These are phyloP conservation scores for Penicillium canariense DNA, from an alignment of 495 filamentous ascomycete species.

Conservation along the genomic window DNA sequence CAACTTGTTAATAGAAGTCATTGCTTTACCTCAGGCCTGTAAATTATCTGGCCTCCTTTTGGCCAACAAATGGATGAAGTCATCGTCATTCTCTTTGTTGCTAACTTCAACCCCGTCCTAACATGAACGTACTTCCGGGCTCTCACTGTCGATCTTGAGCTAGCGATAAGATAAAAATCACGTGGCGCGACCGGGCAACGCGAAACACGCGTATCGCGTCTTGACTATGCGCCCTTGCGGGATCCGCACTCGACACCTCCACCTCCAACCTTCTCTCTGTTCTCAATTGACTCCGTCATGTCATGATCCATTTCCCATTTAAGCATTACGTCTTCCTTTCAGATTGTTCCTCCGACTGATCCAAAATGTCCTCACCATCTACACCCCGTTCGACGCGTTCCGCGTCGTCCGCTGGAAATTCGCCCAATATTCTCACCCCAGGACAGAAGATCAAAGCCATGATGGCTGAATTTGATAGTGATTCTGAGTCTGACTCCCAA, in stretches of 20 bases:
- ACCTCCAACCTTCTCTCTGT: not conserved
- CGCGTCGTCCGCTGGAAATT: slow-evolving; percentile 31
- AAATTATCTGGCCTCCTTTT: too few species aligned
- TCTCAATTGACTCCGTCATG: slow-evolving; percentile 12
- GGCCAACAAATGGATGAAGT: not conserved
- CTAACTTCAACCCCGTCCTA: too few species aligned
- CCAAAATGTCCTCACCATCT: slow-evolving; percentile 39
- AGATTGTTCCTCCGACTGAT: not conserved
- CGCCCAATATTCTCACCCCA: slow-evolving; percentile 57
- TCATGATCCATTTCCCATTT: not conserved
- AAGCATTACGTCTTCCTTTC: not conserved
- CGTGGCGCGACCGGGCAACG: slow-evolving; percentile 25
- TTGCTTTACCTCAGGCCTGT: not conserved
- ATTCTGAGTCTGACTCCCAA: slow-evolving; percentile 51
- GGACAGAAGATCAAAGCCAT: slow-evolving; percentile 67
- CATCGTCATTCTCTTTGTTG: too few species aligned
- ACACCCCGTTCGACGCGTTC: slow-evolving; percentile 46
- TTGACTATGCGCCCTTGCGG: slow-evolving; percentile 25
- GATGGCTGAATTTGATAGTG: slow-evolving; percentile 61
- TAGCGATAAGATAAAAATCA: slow-evolving; percentile 23
- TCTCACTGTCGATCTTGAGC: too few species aligned
- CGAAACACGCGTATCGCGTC: slow-evolving; percentile 32
- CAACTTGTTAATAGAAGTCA: not conserved
- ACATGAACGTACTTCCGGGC: too few species aligned
- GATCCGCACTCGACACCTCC: slow-evolving; percentile 8